Percentiles rank a stretch among this genome's conserved stretches.
Conservation (phyloP, 768 basidiomycete species). For the Leccinum arenicola region DNA sequence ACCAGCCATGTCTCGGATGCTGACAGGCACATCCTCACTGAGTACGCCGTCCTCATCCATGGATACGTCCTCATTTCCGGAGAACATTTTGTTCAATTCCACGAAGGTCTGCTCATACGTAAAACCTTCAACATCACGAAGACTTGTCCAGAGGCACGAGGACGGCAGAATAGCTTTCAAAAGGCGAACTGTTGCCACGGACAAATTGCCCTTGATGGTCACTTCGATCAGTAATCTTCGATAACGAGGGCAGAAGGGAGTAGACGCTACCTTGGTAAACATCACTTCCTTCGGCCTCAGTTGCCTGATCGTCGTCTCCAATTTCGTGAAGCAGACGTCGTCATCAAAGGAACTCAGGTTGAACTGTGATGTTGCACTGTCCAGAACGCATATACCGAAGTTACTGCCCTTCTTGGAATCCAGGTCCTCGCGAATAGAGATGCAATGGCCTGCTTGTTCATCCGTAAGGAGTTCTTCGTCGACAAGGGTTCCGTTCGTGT, state of each 20-base stretch:
- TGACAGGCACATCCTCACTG: constrained; percentile 51
- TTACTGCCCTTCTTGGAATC: constrained; percentile 40
- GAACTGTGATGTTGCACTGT: constrained; percentile 95
- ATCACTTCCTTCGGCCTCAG: constrained; percentile 89
- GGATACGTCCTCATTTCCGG: constrained; percentile 40
- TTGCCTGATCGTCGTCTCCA: constrained; percentile 93
- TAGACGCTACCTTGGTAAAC: constrained; percentile 68
- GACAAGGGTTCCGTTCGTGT: constrained; percentile 94
- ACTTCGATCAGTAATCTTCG: not conserved
- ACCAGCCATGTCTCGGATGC: constrained; percentile 70
- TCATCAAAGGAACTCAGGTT: constrained; percentile 87
- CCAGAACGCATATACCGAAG: constrained; percentile 90
- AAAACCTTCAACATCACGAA: constrained; percentile 82
- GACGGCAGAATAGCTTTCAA: constrained; percentile 78
- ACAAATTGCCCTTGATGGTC: constrained; percentile 70
- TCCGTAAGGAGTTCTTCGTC: constrained; percentile 86
- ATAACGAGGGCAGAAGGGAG: not conserved
- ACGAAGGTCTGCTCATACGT: constrained; percentile 66
- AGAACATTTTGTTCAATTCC: constrained; percentile 67
- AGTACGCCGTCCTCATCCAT: constrained; percentile 44
- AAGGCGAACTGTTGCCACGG: constrained; percentile 77
- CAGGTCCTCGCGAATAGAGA: constrained; percentile 72
- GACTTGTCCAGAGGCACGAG: constrained; percentile 84
- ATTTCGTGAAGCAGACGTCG: constrained; percentile 85
- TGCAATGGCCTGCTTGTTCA: constrained; percentile 94